Evolutionary conservation across 352 stramenopile species (phyloP).

Genomic region (Achlya hypogyna): DNA sequence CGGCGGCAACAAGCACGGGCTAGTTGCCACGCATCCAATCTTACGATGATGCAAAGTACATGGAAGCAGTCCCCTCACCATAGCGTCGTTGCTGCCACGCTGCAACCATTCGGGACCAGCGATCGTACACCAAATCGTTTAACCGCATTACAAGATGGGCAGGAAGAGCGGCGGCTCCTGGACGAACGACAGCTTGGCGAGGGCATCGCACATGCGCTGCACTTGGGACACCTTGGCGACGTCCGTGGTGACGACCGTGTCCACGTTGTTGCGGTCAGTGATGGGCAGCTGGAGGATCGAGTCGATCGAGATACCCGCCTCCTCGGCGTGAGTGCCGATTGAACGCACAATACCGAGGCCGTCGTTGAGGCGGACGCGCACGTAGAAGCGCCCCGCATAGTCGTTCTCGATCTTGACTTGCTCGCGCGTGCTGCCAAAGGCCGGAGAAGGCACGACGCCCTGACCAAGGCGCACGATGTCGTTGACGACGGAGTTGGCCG

Average conservation of each 20-base stretch:
- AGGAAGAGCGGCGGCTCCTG: constrained; percentile 74
- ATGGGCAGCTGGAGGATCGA: constrained; percentile 95
- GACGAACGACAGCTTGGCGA: constrained; percentile 82
- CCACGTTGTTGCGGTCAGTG: constrained; percentile 85
- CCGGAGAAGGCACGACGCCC: constrained; percentile 80
- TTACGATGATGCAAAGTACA: no score
- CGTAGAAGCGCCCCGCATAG: constrained; percentile 91
- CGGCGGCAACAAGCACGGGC: no score
- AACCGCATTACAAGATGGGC: constrained; percentile 48
- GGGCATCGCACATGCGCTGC: constrained; percentile 81
- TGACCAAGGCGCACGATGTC: constrained; percentile 90
- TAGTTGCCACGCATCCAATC: no score
- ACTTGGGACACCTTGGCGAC: constrained; percentile 82
- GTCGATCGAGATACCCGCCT: constrained; percentile 94
- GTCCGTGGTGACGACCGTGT: constrained; percentile 96
- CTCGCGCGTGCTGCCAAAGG: constrained; percentile 49
- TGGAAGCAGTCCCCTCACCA: no score
- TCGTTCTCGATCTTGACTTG: constrained; percentile 75
- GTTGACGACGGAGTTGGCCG: constrained; percentile 93
- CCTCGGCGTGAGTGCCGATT: constrained; percentile 91
- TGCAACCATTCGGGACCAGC: no score
- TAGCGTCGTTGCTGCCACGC: no score
- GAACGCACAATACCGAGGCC: constrained; percentile 90
- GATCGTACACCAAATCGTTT: no score
- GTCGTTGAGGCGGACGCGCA: constrained; percentile 91